phyloP scores from a whole-genome alignment of 1,284 basidiomycete genomes.

The Puccinia triticina region DNA sequence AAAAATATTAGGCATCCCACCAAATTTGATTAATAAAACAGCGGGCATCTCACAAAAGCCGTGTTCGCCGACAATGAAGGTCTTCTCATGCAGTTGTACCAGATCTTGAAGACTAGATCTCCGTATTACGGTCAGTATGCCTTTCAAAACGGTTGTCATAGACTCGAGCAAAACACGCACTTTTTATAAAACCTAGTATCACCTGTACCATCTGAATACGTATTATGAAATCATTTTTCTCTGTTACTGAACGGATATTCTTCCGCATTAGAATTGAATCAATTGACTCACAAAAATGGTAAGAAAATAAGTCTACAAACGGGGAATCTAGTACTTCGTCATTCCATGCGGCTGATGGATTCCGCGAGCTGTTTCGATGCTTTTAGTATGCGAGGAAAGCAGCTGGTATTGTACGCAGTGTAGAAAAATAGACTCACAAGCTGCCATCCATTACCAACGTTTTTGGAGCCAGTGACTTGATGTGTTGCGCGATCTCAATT shows the following conservation, averaged over 20 bases:
- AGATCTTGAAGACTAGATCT: slow-evolving; percentile 5
- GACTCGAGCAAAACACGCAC: background rate
- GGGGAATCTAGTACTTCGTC: slow-evolving; percentile 42
- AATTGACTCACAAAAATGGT: slow-evolving; percentile 43
- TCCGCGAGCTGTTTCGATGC: slow-evolving; percentile 14
- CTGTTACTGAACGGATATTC: background rate
- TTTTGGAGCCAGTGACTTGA: slow-evolving; percentile 43
- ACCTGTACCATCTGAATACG: slow-evolving; percentile 35
- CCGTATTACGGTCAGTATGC: background rate
- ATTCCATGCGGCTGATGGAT: slow-evolving; percentile 18
- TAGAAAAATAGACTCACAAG: slow-evolving; percentile 20
- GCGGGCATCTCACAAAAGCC: slow-evolving; percentile 52
- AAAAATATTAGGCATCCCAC: too few relatives aligned
- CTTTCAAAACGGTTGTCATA: background rate
- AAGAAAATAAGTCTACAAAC: slow-evolving; percentile 38
- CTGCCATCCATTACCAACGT: slow-evolving; percentile 50
- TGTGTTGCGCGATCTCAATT: slow-evolving; percentile 32
- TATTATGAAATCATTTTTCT: background rate
- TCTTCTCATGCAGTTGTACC: slow-evolving; percentile 25
- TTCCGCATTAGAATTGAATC: background rate
- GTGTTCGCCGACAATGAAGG: slow-evolving; percentile 46
- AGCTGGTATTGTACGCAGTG: background rate
- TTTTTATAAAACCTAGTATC: background rate
- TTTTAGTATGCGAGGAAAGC: too few relatives aligned
- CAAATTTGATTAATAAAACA: too few relatives aligned